Conservation (phyloP, 257 asterid genomes). For the Gentiana straminea region DNA sequence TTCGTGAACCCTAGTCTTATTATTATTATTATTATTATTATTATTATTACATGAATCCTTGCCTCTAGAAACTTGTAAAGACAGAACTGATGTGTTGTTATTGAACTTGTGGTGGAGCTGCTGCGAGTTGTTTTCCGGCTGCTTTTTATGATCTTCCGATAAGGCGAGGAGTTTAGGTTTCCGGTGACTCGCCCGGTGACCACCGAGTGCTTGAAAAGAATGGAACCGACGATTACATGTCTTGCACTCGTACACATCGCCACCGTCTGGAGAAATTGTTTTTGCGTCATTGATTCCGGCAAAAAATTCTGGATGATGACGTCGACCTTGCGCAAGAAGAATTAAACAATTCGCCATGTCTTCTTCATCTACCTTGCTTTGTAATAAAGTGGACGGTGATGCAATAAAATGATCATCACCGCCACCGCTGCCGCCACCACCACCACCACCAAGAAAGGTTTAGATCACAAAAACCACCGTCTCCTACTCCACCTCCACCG, state of each 20-base stretch:
- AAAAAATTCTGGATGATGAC: background rate
- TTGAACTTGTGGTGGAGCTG: constrained; percentile 4
- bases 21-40: background rate
- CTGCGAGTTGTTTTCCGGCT: constrained; percentile 2
- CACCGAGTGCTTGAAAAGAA: constrained; percentile 43
- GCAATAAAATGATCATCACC: background rate
- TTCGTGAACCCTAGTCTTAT: constrained; percentile 51
- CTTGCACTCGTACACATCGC: constrained; percentile 25
- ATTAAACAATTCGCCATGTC: constrained; percentile 41
- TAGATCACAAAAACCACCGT: constrained; percentile 6
- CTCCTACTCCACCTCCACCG: background rate
- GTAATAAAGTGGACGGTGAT: constrained; percentile 18
- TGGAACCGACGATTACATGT: constrained; percentile 31
- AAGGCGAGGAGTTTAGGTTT: constrained; percentile 27
- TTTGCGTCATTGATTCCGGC: background rate
- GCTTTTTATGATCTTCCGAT: constrained; percentile 9
- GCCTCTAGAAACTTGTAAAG: constrained; percentile 33
- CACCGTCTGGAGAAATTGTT: background rate
- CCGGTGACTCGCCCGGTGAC: constrained; percentile 52
- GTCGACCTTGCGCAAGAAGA: constrained; percentile 24
- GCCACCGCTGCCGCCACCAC: background rate
- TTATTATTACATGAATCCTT: constrained; percentile 5
- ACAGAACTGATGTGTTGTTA: constrained; percentile 20
- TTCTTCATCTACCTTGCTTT: constrained; percentile 22
- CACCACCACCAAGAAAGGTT: constrained; percentile 4